Base-by-base conservation (phyloP, 2,329 filamentous ascomycete species). In the Ceratocystis colombiana region DNA sequence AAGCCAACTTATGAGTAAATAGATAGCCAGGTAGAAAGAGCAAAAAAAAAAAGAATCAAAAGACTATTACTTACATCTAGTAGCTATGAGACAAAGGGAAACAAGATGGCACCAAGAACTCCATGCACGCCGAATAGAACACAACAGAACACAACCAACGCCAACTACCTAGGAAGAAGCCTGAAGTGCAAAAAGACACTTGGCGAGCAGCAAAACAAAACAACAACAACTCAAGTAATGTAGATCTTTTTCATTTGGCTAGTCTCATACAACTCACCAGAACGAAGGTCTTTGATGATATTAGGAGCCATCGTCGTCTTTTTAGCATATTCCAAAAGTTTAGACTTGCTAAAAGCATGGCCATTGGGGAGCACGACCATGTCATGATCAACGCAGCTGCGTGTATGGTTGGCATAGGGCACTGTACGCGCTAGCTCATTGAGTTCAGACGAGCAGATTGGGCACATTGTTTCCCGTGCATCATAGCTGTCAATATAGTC, bases 401-500 rank as follows among this genome's bases (percentile, higher is more conserved):
- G 95, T 37, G 88, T 92, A 75, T 99, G 94, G 72, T 96, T 89
- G 2, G 94, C 94, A 72, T 97, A 97, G 0, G 94, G 94, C 57
- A 99, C 89, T 71, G 88, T 87, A 64, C 87, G 82, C 1, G 94
- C 93, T 44, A 99, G 82, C 72, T 92, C 89, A 74, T 97, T 97
- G 66, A 99, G 83, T 76, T 99, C 94, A 0, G 88, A 94, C 61
- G 88, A 94, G 79, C 94, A 99, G 73, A 99, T 97, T 2, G 94
- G 94, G 72, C 94, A 99, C 53, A 97, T 85, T 62, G 68, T 68
- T 64, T 69, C 70, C 7, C 67, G 70, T 62, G 70, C 57, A 55
- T 61, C 66, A 22, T 62, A 66, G 25, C 57, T 50, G 20, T 46
- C 41, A 61, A 64, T 30, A 41, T 55, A 63, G 61, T 25, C 61